These are phyloP conservation scores for Candida bentonensis DNA, from an alignment of 805 yeast genomes.

Conservation along the genomic window DNA sequence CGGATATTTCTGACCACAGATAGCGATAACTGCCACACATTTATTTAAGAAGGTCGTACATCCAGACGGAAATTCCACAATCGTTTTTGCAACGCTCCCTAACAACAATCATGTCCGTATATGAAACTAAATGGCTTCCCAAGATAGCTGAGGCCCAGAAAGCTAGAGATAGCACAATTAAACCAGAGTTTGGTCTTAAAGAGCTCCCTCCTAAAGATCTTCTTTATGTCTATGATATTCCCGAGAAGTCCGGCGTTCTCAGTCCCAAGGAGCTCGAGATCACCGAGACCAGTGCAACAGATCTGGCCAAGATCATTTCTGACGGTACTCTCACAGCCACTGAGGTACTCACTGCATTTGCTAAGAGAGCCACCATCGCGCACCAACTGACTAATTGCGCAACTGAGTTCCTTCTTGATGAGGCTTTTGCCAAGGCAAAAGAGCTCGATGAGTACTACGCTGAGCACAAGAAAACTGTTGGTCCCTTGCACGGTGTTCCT, in stretches of 20 bases:
- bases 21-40: too few species aligned
- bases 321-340: constrained; percentile 27
- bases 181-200: neutral
- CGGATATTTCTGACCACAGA: too few species aligned
- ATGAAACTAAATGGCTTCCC: neutral
- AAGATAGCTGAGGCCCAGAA: neutral
- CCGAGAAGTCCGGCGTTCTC: constrained; percentile 6
- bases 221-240: neutral
- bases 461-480: constrained; percentile 35
- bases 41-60: too few species aligned
- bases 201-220: neutral
- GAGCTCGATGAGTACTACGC: constrained; percentile 37
- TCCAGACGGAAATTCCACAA: too few species aligned
- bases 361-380: constrained; percentile 43
- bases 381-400: constrained; percentile 35
- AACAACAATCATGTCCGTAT: too few species aligned
- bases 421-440: constrained; percentile 44
- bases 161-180: neutral
- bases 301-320: constrained; percentile 10
- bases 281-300: constrained; percentile 13
- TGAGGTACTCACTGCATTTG: constrained; percentile 39
- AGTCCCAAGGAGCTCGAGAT: constrained; percentile 13
- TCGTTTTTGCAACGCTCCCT: too few species aligned
- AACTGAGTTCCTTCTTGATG: constrained; percentile 33
- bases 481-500: constrained; percentile 58